phyloP scores from a whole-genome alignment of 345 rosid species.

The Melaleuca quinquenervia region DNA sequence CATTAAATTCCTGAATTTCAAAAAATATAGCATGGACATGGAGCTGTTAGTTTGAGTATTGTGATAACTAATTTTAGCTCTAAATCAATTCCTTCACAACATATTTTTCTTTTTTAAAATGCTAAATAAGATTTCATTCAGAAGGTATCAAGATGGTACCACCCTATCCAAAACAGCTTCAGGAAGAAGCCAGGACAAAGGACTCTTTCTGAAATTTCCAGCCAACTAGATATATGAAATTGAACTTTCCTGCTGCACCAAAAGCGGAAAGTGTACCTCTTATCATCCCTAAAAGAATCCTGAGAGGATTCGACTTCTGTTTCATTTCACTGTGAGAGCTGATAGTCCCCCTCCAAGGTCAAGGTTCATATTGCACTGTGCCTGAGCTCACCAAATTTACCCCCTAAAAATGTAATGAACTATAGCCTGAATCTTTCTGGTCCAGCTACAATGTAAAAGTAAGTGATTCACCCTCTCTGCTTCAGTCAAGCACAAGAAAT shows the following conservation, averaged over 20 bases:
- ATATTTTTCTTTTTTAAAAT: neutral
- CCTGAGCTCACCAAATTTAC: neutral
- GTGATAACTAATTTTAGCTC: neutral
- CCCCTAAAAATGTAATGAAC: neutral
- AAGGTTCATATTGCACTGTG: neutral
- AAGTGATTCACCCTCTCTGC: neutral
- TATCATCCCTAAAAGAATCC: neutral
- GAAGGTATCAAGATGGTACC: neutral
- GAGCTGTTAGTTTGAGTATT: neutral
- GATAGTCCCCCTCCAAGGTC: neutral
- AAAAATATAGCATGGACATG: neutral
- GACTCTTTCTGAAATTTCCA: neutral
- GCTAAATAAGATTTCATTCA: neutral
- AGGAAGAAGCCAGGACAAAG: neutral
- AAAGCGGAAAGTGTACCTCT: neutral
- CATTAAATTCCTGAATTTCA: neutral
- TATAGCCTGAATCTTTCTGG: neutral
- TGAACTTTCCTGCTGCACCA: neutral
- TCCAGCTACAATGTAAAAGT: neutral
- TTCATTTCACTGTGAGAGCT: neutral
- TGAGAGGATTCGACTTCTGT: neutral
- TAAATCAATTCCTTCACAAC: neutral
- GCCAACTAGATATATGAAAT: neutral
- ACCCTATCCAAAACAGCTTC: neutral
- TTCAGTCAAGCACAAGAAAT: neutral